phyloP scores from a whole-genome alignment of 441 rosid species.

The Jatropha multifida region DNA sequence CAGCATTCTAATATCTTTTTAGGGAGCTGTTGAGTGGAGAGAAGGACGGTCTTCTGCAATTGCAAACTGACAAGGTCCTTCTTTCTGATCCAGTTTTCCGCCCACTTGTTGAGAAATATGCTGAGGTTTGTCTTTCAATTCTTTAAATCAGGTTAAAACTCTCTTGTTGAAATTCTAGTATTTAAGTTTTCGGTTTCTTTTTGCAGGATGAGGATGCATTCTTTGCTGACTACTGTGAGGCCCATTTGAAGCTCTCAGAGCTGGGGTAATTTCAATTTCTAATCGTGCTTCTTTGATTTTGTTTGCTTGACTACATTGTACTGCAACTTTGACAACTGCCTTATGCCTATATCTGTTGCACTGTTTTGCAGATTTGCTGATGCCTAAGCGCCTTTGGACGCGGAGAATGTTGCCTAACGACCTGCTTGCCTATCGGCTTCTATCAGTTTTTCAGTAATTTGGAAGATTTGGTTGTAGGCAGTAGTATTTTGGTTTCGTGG shows the following conservation, averaged over 20 bases:
- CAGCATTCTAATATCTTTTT: neutral
- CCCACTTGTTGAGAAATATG: slow-evolving; percentile 84
- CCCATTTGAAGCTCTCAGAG: slow-evolving; percentile 90
- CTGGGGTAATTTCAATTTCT: slow-evolving; percentile 57
- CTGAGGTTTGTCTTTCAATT: slow-evolving; percentile 43
- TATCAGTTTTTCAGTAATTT: neutral
- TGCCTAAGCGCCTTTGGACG: slow-evolving; percentile 26
- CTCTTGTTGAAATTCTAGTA: neutral
- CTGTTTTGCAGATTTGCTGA: slow-evolving; percentile 45
- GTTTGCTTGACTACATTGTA: neutral
- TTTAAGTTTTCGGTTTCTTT: neutral
- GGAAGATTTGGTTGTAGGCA: slow-evolving; percentile 11
- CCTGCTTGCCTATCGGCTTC: neutral
- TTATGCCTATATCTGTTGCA: neutral
- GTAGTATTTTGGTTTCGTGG: slow-evolving; percentile 16
- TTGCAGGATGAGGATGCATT: slow-evolving; percentile 94
- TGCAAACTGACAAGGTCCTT: slow-evolving; percentile 80
- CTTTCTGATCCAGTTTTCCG: slow-evolving; percentile 77
- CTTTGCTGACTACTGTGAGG: slow-evolving; percentile 70
- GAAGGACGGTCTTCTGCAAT: slow-evolving; percentile 75
- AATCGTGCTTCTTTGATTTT: too few relatives aligned
- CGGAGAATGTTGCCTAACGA: slow-evolving; percentile 6
- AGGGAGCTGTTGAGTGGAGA: slow-evolving; percentile 89
- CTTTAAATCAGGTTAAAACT: neutral
- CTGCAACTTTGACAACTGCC: neutral